Base-by-base conservation (phyloP, 192 early-diverging fungal genomes). In the Coemansia sp. region DNA sequence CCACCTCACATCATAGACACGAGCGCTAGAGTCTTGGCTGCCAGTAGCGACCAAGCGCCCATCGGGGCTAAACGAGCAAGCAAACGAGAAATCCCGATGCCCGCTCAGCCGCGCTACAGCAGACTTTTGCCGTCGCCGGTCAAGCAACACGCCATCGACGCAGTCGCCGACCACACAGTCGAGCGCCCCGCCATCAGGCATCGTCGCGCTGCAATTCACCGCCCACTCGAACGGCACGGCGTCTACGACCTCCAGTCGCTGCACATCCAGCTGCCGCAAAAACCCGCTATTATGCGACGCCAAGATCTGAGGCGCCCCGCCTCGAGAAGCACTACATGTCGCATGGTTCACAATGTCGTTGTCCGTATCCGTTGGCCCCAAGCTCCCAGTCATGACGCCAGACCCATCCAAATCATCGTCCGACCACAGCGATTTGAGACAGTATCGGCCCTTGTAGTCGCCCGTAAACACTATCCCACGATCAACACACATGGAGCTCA, bases 1-100 rank as follows among this genome's bases (percentile, higher is more conserved):
- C 69, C 72, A 70, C 37, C 85, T 62, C 42, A 86, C 65, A 25
- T 86, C 85, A 38, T 80, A 86, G 25, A 86, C 63, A 1, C 84
- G 74, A 4, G 69, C 67, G 8, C 80, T 82, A 10, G 64, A 65
- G 73, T 86, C 85, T 62, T 86, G 85, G 67, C 66, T 77, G 10
- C 77, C 80, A 0, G 85, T 86, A 3, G 78, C 85, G 57, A 86
- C 72, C 46, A 74, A 65, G 5, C 69, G 66, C 27, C 68, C 72
- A 23, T 86, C 73, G 17, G 80, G 80, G 60, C 80, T 80, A 19
- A 83, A 67, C 1, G 80, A 53, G 34, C 77, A 80, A 0, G 80
- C 42, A 64, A 86, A 86, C 31, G 68, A 71, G 37, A 73, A 77
- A 59, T 84, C 85, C 2, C 45, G 48, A 14, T 86, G 85, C 12